These are phyloP conservation scores for Candida adriatica DNA, from an alignment of 805 yeast genomes.

Conservation along the genomic window DNA sequence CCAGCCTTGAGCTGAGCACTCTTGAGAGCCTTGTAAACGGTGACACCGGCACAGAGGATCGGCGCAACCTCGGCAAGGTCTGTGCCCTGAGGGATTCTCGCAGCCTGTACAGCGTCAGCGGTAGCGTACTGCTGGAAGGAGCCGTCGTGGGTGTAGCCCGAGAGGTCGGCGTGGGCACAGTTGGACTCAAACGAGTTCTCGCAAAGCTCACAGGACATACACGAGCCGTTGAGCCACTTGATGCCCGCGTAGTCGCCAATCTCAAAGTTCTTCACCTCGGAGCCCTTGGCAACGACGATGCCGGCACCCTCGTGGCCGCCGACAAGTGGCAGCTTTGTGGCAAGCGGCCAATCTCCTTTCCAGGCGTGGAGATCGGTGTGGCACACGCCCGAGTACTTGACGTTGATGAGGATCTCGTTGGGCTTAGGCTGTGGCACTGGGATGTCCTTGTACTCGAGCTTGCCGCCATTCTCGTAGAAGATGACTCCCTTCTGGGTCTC, in stretches of 20 bases:
- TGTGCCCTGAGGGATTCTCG: constrained; percentile 47
- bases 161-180: constrained; percentile 61
- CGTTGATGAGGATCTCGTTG: constrained; percentile 48
- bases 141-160: constrained; percentile 59
- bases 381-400: constrained; percentile 59
- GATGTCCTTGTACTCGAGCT: constrained; percentile 40
- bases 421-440: constrained; percentile 52
- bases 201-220: constrained; percentile 60
- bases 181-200: constrained; percentile 52
- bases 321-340: constrained; percentile 51
- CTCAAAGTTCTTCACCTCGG: constrained; percentile 50
- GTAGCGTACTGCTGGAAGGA: constrained; percentile 56
- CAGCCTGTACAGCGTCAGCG: constrained; percentile 60
- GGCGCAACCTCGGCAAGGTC: constrained; percentile 54
- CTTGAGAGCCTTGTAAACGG: constrained; percentile 63
- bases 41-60: constrained; percentile 40
- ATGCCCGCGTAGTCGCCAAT: constrained; percentile 63
- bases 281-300: constrained; percentile 58
- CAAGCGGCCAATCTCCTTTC: constrained; percentile 52
- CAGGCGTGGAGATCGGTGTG: constrained; percentile 65
- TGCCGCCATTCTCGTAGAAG: constrained; percentile 44
- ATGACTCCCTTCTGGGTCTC: constrained; percentile 43
- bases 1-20: constrained; percentile 53
- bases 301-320: constrained; percentile 78
- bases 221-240: constrained; percentile 64